Evolutionary conservation across 805 yeast genomes (phyloP).

Genomic region (Metschnikowia cubensis): DNA sequence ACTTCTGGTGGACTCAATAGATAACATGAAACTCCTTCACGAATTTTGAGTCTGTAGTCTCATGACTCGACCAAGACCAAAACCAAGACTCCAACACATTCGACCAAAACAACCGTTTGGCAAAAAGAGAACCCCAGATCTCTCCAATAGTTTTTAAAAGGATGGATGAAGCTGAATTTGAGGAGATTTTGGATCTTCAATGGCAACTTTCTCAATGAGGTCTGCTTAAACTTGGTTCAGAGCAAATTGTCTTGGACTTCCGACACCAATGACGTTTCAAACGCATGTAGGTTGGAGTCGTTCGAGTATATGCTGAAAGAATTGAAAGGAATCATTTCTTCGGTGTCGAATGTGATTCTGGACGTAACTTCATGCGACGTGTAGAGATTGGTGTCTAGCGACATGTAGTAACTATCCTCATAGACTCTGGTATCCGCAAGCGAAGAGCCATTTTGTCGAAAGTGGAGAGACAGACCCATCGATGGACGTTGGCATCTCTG

Average conservation of each 20-base stretch:
- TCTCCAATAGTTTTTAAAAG: constrained; percentile 28
- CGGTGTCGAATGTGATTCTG: constrained; percentile 15
- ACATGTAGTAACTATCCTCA: constrained; percentile 32
- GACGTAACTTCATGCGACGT: constrained; percentile 27
- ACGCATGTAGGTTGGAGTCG: constrained; percentile 36
- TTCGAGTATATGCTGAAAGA: constrained; percentile 31
- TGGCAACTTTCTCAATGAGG: constrained; percentile 28
- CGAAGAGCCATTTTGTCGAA: constrained; percentile 5
- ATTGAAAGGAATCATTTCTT: constrained; percentile 32
- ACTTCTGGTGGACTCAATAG: too few species aligned
- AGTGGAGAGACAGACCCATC: constrained; percentile 9
- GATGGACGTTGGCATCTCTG: constrained; percentile 5
- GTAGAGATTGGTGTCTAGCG: constrained; percentile 30
- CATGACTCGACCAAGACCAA: too few species aligned
- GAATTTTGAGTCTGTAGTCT: too few species aligned
- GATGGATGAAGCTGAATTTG: constrained; percentile 26
- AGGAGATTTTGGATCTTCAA: constrained; percentile 33
- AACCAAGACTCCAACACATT: too few species aligned
- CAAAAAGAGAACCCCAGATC: too few species aligned
- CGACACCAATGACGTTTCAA: constrained; percentile 27
- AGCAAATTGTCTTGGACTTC: constrained; percentile 24
- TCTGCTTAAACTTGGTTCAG: constrained; percentile 21
- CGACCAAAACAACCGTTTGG: too few species aligned
- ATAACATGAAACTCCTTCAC: too few species aligned
- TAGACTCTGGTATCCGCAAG: constrained; percentile 16